Conservation (phyloP, 2,329 filamentous ascomycete species). For the Leptographium radiaticola region DNA sequence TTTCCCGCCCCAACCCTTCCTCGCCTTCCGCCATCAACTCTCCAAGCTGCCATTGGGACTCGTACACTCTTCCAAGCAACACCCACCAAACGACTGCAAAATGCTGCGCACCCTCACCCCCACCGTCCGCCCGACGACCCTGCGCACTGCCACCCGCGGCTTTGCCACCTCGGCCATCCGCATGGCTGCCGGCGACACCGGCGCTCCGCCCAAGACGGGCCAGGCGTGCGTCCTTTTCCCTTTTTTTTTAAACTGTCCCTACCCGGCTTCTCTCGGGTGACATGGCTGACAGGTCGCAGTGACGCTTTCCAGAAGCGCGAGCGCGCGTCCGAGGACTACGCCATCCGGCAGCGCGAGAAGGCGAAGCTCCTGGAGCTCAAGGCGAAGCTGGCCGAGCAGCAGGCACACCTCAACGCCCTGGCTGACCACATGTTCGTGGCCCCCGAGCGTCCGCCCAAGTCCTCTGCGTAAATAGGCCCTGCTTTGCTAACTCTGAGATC, state of each 20-base stretch:
- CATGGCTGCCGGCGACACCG: slow-evolving; percentile 61
- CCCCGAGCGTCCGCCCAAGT: not conserved
- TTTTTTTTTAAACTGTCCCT: not conserved
- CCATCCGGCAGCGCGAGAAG: slow-evolving; percentile 77
- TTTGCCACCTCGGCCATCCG: slow-evolving; percentile 50
- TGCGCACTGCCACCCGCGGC: slow-evolving; percentile 35
- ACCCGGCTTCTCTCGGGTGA: not conserved
- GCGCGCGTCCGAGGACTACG: slow-evolving; percentile 70
- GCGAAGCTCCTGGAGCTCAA: slow-evolving; percentile 75
- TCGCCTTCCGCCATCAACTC: not conserved
- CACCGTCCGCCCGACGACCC: slow-evolving; percentile 39
- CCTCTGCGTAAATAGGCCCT: not conserved
- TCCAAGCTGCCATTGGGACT: no score
- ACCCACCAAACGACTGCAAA: not conserved
- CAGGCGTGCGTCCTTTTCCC: slow-evolving; percentile 31
- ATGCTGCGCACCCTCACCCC: slow-evolving; percentile 58
- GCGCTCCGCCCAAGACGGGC: slow-evolving; percentile 40
- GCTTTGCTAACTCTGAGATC: not conserved
- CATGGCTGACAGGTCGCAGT: slow-evolving; percentile 29
- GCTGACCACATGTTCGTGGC: slow-evolving; percentile 68
- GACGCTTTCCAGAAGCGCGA: slow-evolving; percentile 92
- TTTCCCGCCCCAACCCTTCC: not conserved
- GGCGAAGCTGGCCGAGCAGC: slow-evolving; percentile 62
- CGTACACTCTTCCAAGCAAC: not conserved
- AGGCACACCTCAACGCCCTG: slow-evolving; percentile 71